Evolutionary conservation across 345 rosid species (phyloP), one percentile per base, ranked within the genome.

Genomic region (Moricandia arvensis): DNA sequence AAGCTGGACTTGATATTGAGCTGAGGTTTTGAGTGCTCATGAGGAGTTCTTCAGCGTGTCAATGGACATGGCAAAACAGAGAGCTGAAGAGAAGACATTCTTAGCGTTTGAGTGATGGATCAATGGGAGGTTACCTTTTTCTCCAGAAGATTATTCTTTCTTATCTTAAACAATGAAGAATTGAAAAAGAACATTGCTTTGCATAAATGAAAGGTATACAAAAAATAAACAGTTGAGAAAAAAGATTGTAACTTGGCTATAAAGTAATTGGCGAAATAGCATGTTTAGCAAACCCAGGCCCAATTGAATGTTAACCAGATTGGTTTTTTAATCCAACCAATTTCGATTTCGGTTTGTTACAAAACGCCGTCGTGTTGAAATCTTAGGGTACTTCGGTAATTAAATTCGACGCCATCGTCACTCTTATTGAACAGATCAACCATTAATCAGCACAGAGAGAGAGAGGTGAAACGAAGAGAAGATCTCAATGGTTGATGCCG

Each of bases 401-500:
- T 47, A 2, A 41, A 1, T 0, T 45, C 13, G 11, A 45, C 13
- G 62, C 43, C 68, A 59, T 65, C 67, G 61, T 71, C 75, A 58
- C 34, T 29, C 30, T 57, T 59, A 72, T 59, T 35, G 69, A 72
- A 73, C 49, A 60, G 69, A 78, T 72, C 69, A 78, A 78, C 49
- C 29, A 67, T 45, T 29, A n/a, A 45, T 5, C 16, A 47, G 12
- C 68, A 78, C 53, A 72, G n/a, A n/a, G 59, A 75, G 65, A 66
- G 58, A 49, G 59, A 53, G 78, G 57, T 4, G 33, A 60, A 30
- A 9, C 2, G 55, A 63, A 24, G 53, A n/a, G n/a, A 35, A 71
- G 72, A 78, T 45, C 66, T 71, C 13, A 66, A 93, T 93, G 98
- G 93, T 79, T 66, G 99, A 90, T 80, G 85, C 74, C 58, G 92